These are phyloP conservation scores for Leucocoprinus leucothites DNA, from an alignment of 768 basidiomycete species.

Conservation along the genomic window DNA sequence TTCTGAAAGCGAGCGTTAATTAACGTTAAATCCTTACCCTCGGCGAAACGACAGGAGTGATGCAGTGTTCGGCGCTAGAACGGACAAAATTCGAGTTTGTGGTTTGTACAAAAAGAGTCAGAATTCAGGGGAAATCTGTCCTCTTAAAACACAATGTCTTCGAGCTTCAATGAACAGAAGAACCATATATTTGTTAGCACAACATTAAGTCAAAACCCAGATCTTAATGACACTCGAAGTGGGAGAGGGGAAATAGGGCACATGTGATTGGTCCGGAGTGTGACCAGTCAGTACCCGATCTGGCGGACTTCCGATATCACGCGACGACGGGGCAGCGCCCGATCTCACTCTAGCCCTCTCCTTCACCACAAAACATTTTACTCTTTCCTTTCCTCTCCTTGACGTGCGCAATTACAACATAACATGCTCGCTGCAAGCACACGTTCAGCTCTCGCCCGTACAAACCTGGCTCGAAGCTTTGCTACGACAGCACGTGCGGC, in stretches of 20 bases:
- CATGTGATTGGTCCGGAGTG: constrained; percentile 19
- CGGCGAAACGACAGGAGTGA: too few relatives aligned
- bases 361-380: constrained; percentile 5
- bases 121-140: too few relatives aligned
- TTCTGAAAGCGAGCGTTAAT: too few relatives aligned
- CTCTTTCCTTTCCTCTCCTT: constrained; percentile 9
- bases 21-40: too few relatives aligned
- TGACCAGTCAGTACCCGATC: not conserved
- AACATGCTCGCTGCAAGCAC: constrained; percentile 11
- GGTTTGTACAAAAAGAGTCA: too few relatives aligned
- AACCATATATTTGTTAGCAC: too few relatives aligned
- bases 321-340: constrained; percentile 13
- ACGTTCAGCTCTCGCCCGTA: constrained; percentile 3
- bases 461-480: constrained; percentile 19
- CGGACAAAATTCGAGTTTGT: too few relatives aligned
- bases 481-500: constrained; percentile 15
- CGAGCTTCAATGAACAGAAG: too few relatives aligned
- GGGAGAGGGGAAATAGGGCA: constrained; percentile 7
- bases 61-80: too few relatives aligned
- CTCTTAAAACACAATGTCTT: too few relatives aligned
- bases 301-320: constrained; percentile 20
- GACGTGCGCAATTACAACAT: not conserved
- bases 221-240: too few relatives aligned
- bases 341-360: constrained; percentile 14
- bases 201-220: too few relatives aligned